Base-by-base conservation (phyloP, 805 yeast species). In the Yamadazyma kitorensis region DNA sequence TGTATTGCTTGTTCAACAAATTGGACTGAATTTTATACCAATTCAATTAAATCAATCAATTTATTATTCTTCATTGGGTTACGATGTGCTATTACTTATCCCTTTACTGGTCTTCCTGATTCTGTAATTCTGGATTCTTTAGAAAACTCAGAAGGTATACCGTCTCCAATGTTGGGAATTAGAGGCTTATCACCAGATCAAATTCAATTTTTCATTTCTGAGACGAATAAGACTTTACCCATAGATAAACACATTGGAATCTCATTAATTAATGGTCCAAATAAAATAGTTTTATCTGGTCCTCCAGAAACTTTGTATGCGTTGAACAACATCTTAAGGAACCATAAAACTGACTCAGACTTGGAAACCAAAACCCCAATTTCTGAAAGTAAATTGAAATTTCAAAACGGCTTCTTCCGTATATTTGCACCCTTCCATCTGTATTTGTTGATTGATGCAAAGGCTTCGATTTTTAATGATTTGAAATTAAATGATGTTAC, bases 291-390 rank as follows among this genome's bases (percentile, higher is more conserved):
- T 37, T 88, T 91, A 30, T 78, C 95, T 15, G 99, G 99, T 61
- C 98, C 98, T 31, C 98, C 99, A 37, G 96, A 89, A 74, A 87
- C 98, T 3, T 72, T 93, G 43, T 93, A 91, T 53, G 99, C 98
- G 72, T 76, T 93, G 53, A 89, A 89, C 66, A 74, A 91, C 55
- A 76, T 89, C 41, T 74, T 93, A 61, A 82, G 98, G 73, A 86
- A 86, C 67, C 87, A 87, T 40, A 93, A 93, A 69, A 97, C 97
- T 32, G 85, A 95, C 28, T 70, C 93, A 29, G 98, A 97, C 36
- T 76, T 86, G 51, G 95, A 91, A 74, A 81, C 95, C 37, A 81
- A 98, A 70, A 77, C 93, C 40, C 99, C 99, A 38, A 74, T 69
- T 70, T 80, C 91, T 49, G 89, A 93, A 74, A 81, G 99, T 71